A percentile compares a stretch with the other conserved stretches of the same genome.
phyloP scores from a whole-genome alignment of 176 grass and related monocot genomes.

The Phoenix dactylifera region DNA sequence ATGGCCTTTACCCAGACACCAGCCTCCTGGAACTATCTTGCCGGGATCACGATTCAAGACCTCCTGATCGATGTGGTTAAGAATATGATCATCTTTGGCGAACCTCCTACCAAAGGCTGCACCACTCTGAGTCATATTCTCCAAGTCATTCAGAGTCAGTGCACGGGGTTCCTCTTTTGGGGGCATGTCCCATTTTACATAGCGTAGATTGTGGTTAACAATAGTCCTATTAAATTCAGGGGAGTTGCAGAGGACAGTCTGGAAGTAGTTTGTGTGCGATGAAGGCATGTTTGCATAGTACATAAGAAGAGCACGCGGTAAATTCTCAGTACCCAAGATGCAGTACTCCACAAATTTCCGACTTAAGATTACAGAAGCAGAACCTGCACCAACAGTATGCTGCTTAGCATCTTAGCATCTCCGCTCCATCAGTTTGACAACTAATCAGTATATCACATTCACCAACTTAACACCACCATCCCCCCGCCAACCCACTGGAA shows the following conservation, averaged over 20 bases:
- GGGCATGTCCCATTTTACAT: conserved; percentile 23
- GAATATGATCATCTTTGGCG: conserved; percentile 42
- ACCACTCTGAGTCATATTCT: conserved; percentile 54
- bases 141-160: conserved; percentile 36
- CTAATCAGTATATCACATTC: too few species aligned
- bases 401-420: too few species aligned
- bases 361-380: conserved; percentile 71
- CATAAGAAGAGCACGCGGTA: conserved; percentile 82
- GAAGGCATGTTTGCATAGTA: conserved; percentile 69
- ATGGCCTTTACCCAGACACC: conserved; percentile 64
- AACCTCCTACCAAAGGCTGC: conserved; percentile 57
- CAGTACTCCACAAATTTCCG: conserved; percentile 69
- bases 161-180: conserved; percentile 40
- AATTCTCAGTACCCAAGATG: conserved; percentile 60
- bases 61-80: conserved; percentile 59
- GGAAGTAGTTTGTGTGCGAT: conserved; percentile 80
- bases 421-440: too few species aligned
- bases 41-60: conserved; percentile 33
- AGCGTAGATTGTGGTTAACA: conserved; percentile 72
- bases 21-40: conserved; percentile 57
- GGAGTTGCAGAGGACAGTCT: conserved; percentile 86
- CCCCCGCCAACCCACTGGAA: too few species aligned
- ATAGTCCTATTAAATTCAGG: conserved; percentile 65
- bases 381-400: conserved; percentile 32
- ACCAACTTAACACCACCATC: too few species aligned